Evolutionary conservation across 2,329 filamentous ascomycete species (phyloP).

Genomic region (Clarireedia homoeocarpa): DNA sequence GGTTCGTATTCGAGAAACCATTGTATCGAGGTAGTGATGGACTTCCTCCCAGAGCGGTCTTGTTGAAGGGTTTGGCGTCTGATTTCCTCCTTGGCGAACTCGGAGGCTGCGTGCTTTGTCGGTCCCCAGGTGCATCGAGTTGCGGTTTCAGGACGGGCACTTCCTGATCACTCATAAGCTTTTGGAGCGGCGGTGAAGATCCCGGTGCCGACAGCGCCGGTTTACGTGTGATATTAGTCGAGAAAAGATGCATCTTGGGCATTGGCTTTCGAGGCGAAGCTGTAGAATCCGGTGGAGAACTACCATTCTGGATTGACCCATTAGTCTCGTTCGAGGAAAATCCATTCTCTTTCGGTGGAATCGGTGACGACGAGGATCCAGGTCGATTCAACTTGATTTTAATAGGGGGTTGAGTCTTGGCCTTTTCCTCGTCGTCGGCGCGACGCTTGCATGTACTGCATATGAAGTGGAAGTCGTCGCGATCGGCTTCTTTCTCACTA

Average conservation of each 20-base stretch:
- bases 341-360: constrained; percentile 19
- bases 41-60: not conserved
- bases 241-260: constrained; percentile 11
- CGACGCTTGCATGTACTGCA: constrained; percentile 70
- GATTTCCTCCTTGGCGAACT: constrained; percentile 14
- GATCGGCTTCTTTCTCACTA: constrained; percentile 68
- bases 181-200: constrained; percentile 5
- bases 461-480: constrained; percentile 79
- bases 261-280: constrained; percentile 14
- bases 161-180: not conserved
- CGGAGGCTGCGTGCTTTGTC: constrained; percentile 12
- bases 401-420: constrained; percentile 52
- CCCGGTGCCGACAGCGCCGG: constrained; percentile 4
- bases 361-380: constrained; percentile 38
- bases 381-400: constrained; percentile 47
- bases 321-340: constrained; percentile 8
- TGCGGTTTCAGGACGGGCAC: constrained; percentile 4
- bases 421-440: constrained; percentile 50
- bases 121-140: constrained; percentile 5
- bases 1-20: constrained; percentile 12
- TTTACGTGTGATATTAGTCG: constrained; percentile 11
- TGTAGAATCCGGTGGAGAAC: not conserved
- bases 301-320: constrained; percentile 14
- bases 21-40: constrained; percentile 7
- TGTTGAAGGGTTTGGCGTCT: not conserved